Conservation (phyloP, 2,329 filamentous ascomycete species). For the Elsinoe necatrix region DNA sequence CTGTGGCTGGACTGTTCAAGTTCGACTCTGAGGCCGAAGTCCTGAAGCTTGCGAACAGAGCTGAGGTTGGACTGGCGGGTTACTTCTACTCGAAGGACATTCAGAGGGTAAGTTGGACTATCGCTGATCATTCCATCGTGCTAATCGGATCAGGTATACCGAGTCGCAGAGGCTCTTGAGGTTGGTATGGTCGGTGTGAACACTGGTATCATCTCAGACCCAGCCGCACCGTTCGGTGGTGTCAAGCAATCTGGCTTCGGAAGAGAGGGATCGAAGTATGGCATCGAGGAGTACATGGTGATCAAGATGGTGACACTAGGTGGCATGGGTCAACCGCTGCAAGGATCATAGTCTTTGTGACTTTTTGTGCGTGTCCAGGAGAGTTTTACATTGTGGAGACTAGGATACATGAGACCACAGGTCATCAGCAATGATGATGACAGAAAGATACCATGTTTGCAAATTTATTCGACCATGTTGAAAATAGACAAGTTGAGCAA, state of each 20-base stretch:
- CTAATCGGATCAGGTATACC: conserved; percentile 31
- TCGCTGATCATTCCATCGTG: neutral
- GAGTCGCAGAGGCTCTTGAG: conserved; percentile 59
- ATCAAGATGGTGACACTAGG: conserved; percentile 48
- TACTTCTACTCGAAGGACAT: conserved; percentile 76
- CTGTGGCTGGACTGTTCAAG: conserved; percentile 79
- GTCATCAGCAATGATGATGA: neutral
- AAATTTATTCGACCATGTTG: neutral
- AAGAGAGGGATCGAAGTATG: conserved; percentile 42
- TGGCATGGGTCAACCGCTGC: conserved; percentile 52
- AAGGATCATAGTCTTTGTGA: conserved; percentile 32
- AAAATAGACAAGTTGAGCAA: too few relatives aligned
- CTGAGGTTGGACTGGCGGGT: conserved; percentile 81
- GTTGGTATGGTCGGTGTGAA: conserved; percentile 74
- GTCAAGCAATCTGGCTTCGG: conserved; percentile 46
- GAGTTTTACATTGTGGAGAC: too few relatives aligned
- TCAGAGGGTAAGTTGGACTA: conserved; percentile 35
- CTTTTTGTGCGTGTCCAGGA: too few relatives aligned
- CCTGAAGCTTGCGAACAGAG: conserved; percentile 68
- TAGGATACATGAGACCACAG: neutral
- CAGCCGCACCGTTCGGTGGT: conserved; percentile 40
- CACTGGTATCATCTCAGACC: conserved; percentile 42
- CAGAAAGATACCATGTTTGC: neutral
- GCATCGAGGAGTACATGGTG: conserved; percentile 42
- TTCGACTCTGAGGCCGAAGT: conserved; percentile 88